Conservation (phyloP, 106 monocot species). For the Phalaenopsis aphrodite region DNA sequence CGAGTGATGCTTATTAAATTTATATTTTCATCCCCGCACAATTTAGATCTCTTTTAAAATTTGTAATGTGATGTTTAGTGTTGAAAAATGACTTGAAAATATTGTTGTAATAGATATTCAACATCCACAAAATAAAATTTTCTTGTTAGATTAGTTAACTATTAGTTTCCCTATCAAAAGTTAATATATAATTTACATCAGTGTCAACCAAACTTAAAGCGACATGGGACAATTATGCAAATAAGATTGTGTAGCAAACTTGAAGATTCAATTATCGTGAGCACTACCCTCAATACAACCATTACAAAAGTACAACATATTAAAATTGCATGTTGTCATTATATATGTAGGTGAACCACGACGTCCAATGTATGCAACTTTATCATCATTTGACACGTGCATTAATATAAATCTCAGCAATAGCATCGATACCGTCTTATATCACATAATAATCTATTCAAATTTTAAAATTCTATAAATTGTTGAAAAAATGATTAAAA, state of each 20-base stretch:
- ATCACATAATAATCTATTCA: no score
- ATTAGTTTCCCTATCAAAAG: no score
- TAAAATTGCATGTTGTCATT: background rate
- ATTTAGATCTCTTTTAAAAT: background rate
- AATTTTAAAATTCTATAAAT: no score
- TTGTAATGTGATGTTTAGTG: background rate
- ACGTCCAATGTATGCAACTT: background rate
- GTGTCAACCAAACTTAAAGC: no score
- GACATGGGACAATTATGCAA: no score
- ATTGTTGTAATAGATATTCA: background rate
- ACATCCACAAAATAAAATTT: background rate
- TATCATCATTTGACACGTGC: background rate
- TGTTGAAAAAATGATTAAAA: no score
- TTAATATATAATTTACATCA: no score
- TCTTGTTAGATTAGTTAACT: background rate
- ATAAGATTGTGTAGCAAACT: background rate
- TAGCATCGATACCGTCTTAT: background rate
- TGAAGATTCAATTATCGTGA: background rate
- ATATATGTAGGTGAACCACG: background rate
- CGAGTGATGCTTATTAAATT: background rate
- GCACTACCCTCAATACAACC: no score
- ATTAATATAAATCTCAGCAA: background rate
- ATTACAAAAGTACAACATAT: no score
- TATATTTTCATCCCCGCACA: background rate
- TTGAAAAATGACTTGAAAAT: background rate